Conservation (phyloP, 2,329 filamentous ascomycete genomes). For the Endoconidiophora laricicola region DNA sequence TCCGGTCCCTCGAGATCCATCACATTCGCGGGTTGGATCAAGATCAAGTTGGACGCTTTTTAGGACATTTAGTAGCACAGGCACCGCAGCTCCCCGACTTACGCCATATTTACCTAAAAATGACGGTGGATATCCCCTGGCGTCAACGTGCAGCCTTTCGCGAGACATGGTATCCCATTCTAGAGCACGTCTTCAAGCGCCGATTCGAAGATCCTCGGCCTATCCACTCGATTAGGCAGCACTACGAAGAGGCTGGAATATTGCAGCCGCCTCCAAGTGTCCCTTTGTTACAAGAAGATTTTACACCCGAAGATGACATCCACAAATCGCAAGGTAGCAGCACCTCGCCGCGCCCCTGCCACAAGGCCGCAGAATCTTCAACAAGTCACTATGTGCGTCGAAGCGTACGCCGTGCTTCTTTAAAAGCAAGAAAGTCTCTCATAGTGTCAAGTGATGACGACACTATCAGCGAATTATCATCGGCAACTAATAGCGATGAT, state of each 20-base stretch:
- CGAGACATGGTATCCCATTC: constrained; percentile 55
- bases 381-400: too few species aligned
- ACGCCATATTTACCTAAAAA: constrained; percentile 54
- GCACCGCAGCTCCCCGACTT: constrained; percentile 50
- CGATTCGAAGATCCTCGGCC: constrained; percentile 25
- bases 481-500: too few species aligned
- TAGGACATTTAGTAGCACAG: constrained; percentile 59
- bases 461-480: too few species aligned
- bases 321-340: too few species aligned
- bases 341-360: too few species aligned
- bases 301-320: too few species aligned
- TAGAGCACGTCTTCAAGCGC: constrained; percentile 50
- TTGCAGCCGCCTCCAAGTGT: too few species aligned
- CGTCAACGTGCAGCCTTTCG: constrained; percentile 66
- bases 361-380: too few species aligned
- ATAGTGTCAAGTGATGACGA: too few species aligned
- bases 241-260: not conserved
- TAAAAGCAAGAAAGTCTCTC: too few species aligned
- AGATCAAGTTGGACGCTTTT: constrained; percentile 56
- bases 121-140: constrained; percentile 68
- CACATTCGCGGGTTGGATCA: constrained; percentile 61
- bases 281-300: too few species aligned
- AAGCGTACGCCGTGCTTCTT: too few species aligned
- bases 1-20: constrained; percentile 57
- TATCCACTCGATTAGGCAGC: constrained; percentile 7